A percentile compares a stretch with the other conserved stretches of the same genome.
Conservation (phyloP, 306 rosid species). For the Coriaria nepalensis region DNA sequence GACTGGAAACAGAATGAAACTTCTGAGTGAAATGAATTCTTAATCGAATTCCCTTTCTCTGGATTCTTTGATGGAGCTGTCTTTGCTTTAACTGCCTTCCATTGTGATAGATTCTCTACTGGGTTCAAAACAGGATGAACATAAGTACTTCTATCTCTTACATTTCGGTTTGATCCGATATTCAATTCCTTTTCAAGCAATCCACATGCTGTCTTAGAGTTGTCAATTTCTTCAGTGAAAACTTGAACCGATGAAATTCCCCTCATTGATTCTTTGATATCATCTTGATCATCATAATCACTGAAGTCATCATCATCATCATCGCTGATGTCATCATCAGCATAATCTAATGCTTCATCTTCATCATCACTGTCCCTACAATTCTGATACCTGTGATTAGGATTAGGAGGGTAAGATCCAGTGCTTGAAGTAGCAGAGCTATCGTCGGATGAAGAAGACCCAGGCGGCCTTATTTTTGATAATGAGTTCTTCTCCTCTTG, state of each 20-base stretch:
- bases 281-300: slow-evolving; percentile 15
- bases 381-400: no score
- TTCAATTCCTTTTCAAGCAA: slow-evolving; percentile 21
- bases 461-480: no score
- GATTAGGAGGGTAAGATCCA: no score
- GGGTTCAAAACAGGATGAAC: slow-evolving; percentile 79
- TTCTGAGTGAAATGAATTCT: slow-evolving; percentile 28
- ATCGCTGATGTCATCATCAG: slow-evolving; percentile 11
- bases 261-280: slow-evolving; percentile 15
- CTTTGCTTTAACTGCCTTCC: slow-evolving; percentile 57
- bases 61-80: slow-evolving; percentile 24
- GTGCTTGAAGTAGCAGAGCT: no score
- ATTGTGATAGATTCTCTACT: slow-evolving; percentile 65
- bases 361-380: no score
- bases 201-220: slow-evolving; percentile 15
- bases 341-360: no score
- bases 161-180: slow-evolving; percentile 26
- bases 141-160: slow-evolving; percentile 57
- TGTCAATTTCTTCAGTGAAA: slow-evolving; percentile 32
- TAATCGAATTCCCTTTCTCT: slow-evolving; percentile 43
- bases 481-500: no score
- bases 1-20: slow-evolving; percentile 30
- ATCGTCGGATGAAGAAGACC: no score
- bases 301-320: slow-evolving; percentile 28
- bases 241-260: slow-evolving; percentile 14